Conservation (phyloP, 2,329 filamentous ascomycete species). For the Didymella glomerata region DNA sequence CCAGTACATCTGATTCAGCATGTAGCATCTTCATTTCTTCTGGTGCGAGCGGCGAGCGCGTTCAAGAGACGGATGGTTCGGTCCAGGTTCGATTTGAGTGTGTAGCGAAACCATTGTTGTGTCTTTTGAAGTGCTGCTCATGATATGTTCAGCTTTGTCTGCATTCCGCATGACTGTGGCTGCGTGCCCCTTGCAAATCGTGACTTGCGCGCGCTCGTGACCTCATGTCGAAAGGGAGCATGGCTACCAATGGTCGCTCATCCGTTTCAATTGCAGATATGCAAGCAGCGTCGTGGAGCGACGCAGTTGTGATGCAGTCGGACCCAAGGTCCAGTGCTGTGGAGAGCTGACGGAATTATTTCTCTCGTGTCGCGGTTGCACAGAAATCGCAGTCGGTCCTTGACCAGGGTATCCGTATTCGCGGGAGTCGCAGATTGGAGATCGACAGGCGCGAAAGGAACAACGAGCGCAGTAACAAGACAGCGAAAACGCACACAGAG, state of each 20-base stretch:
- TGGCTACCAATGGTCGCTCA: background rate
- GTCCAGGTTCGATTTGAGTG: slow-evolving; percentile 10
- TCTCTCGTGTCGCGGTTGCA: slow-evolving; percentile 20
- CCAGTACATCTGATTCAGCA: slow-evolving; percentile 14
- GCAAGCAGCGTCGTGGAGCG: slow-evolving; percentile 2
- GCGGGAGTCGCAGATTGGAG: slow-evolving; percentile 1
- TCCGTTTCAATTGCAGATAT: slow-evolving; percentile 6
- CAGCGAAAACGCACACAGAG: slow-evolving; percentile 17
- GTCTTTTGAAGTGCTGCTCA: background rate
- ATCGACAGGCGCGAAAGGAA: background rate
- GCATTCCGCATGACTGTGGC: slow-evolving; percentile 17
- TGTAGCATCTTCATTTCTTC: slow-evolving; percentile 18
- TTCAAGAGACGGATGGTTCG: slow-evolving; percentile 10
- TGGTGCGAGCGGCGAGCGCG: slow-evolving; percentile 16
- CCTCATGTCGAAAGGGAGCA: slow-evolving; percentile 2
- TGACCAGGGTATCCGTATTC: slow-evolving; percentile 11
- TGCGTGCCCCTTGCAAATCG: slow-evolving; percentile 15
- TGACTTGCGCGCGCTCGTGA: slow-evolving; percentile 20
- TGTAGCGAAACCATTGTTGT: slow-evolving; percentile 10
- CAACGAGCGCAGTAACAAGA: slow-evolving; percentile 17
- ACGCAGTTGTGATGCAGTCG: slow-evolving; percentile 2
- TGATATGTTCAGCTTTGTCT: background rate
- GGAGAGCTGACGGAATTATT: slow-evolving; percentile 13
- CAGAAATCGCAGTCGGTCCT: slow-evolving; percentile 15
- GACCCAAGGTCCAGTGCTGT: slow-evolving; percentile 10